Percentiles rank a stretch among this genome's conserved stretches.
Conservation (phyloP, 2,329 filamentous ascomycete genomes). For the Coniella vitis region DNA sequence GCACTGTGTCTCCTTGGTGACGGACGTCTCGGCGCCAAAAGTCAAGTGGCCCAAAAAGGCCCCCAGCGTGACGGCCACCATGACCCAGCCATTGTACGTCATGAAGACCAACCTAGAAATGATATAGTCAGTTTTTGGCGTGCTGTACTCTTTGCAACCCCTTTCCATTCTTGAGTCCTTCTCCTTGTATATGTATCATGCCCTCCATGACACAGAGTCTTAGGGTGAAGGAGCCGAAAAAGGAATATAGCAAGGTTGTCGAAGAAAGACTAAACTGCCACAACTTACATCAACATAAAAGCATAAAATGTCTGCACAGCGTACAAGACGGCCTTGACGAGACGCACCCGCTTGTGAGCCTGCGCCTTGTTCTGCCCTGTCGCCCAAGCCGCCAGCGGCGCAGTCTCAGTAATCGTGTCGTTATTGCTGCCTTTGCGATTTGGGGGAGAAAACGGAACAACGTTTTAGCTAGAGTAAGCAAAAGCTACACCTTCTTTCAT, state of each 20-base stretch:
- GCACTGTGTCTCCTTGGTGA: slow-evolving; percentile 83
- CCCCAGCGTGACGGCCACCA: slow-evolving; percentile 83
- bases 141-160: too few relatives aligned
- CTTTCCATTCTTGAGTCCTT: too few relatives aligned
- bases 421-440: slow-evolving; percentile 18
- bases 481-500: neutral
- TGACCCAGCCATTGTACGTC: slow-evolving; percentile 99
- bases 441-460: too few relatives aligned
- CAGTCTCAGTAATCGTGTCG: slow-evolving; percentile 51
- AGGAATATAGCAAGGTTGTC: neutral
- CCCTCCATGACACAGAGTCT: too few relatives aligned
- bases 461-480: neutral
- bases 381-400: slow-evolving; percentile 47
- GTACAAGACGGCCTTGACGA: slow-evolving; percentile 79
- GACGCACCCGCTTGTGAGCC: slow-evolving; percentile 60
- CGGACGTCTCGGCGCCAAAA: slow-evolving; percentile 65
- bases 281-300: slow-evolving; percentile 95
- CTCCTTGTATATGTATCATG: too few relatives aligned
- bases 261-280: neutral
- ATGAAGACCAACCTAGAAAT: slow-evolving; percentile 82
- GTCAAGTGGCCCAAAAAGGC: slow-evolving; percentile 82
- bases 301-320: slow-evolving; percentile 95
- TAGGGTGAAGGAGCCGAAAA: too few relatives aligned
- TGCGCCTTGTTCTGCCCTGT: slow-evolving; percentile 65
- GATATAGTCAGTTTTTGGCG: too few relatives aligned